Evolutionary conservation across 2,329 filamentous ascomycete species (phyloP), one percentile per base, ranked within the genome.

Genomic region (Sporothrix protearum): DNA sequence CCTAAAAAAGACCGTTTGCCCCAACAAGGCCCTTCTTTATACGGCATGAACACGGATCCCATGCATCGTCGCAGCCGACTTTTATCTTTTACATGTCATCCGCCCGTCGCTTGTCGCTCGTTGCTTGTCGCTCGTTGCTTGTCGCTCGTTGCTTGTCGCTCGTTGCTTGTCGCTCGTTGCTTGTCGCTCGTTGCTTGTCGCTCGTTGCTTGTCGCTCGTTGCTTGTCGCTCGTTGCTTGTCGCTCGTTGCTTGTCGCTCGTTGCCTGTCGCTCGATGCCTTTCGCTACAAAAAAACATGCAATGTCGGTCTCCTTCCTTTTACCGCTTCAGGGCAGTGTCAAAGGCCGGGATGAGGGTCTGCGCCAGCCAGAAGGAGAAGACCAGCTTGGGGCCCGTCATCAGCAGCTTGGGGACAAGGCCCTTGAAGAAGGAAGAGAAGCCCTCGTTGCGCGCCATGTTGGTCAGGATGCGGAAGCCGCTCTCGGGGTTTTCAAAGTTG

Each of bases 331-430:
- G 68, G 16, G 73, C 70, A 10, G 67, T 80, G 76, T 89, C 92
- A 81, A 98, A 98, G 51, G 94, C 91, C 68, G 96, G 96, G 79
- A 99, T 99, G 78, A 99, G 86, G 39, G 96, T 98, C 86, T 99
- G 96, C 72, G 96, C 96, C 79, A 99, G 89, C 96, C 96, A 99
- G 90, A 99, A 99, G 73, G 94, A 97, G 86, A 99, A 99, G 74
- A 98, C 96, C 73, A 99, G 88, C 88, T 99, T 99, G 75, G 96
- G 96, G 30, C 96, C 96, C 19, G 96, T 99, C 96, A 99, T 99
- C 78, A 99, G 87, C 75, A 99, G 89, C 91, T 99, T 99, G 74
- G 96, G 96, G 67, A 94, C 92, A 75, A 99, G 83, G 57, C 96
- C 96, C 89, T 99, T 99, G 89, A 99, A 99, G 88, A 99, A 98